Conservation (phyloP, 441 rosid genomes). For the Adansonia grandidieri region DNA sequence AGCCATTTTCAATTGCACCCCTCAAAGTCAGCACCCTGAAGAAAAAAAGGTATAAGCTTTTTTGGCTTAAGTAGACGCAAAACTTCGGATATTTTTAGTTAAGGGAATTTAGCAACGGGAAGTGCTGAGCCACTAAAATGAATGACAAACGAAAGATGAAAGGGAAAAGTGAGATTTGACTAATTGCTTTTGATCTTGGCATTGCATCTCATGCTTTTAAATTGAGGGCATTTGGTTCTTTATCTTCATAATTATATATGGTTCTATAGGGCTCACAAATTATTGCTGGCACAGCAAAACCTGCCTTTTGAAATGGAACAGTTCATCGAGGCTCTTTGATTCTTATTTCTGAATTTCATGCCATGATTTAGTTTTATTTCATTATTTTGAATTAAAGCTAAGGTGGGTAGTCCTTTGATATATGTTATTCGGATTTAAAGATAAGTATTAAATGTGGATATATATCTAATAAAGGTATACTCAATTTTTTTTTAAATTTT, state of each 20-base stretch:
- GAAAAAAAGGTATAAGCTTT: no score
- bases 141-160: not conserved
- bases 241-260: conserved; percentile 35
- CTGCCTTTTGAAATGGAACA: conserved; percentile 31
- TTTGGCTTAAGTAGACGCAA: not conserved
- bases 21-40: not conserved
- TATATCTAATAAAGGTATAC: no score
- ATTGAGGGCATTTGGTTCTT: conserved; percentile 46
- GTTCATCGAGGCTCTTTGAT: conserved; percentile 30
- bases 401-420: not conserved
- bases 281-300: conserved; percentile 35
- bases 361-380: conserved; percentile 10
- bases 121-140: not conserved
- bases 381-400: not conserved
- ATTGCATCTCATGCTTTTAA: conserved; percentile 35
- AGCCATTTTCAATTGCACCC: not conserved
- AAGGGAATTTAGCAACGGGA: no score
- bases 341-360: conserved; percentile 25
- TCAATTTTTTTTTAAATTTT: no score
- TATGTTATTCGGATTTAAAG: no score
- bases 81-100: no score
- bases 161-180: conserved; percentile 27
- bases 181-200: conserved; percentile 22
- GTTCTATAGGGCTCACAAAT: conserved; percentile 30
- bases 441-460: no score